Evolutionary conservation across 345 rosid genomes (phyloP).

Genomic region (Linum usitatissimum): DNA sequence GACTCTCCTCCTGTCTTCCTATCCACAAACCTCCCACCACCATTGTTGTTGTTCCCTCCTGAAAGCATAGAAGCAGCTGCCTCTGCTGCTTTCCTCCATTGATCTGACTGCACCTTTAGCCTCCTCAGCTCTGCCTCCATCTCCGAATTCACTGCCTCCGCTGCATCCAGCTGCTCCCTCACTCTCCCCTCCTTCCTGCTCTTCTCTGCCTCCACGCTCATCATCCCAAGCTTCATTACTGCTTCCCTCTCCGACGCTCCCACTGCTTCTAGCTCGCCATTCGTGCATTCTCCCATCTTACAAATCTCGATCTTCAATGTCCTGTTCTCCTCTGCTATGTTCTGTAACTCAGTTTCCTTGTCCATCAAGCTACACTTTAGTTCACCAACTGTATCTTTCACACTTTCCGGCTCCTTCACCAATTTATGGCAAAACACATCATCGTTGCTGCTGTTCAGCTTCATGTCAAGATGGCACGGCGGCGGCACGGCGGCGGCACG

Average conservation of each 20-base stretch:
- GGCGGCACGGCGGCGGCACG: too few species aligned
- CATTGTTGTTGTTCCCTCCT: not conserved
- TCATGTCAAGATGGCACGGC: conserved; percentile 25
- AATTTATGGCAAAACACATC: conserved; percentile 13
- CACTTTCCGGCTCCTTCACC: conserved; percentile 21
- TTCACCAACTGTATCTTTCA: conserved; percentile 26
- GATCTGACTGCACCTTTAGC: too few species aligned
- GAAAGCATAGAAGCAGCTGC: conserved; percentile 2
- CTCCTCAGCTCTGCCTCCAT: too few species aligned
- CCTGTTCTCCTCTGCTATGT: not conserved
- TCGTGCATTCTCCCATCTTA: not conserved
- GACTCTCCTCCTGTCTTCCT: conserved; percentile 24
- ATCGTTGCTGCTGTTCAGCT: conserved; percentile 13
- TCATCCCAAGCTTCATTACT: conserved; percentile 44
- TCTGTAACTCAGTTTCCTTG: conserved; percentile 6
- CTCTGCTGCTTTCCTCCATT: too few species aligned
- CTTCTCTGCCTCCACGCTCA: conserved; percentile 2
- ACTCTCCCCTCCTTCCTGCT: not conserved
- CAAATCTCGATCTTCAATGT: not conserved
- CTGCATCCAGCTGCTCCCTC: too few species aligned
- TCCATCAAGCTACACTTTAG: not conserved
- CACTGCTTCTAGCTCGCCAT: conserved; percentile 22
- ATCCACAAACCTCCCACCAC: not conserved
- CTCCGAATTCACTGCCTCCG: too few species aligned
- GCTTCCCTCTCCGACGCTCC: conserved; percentile 49